Conservation (phyloP, 768 basidiomycete genomes). For the Trametes gibbosa region DNA sequence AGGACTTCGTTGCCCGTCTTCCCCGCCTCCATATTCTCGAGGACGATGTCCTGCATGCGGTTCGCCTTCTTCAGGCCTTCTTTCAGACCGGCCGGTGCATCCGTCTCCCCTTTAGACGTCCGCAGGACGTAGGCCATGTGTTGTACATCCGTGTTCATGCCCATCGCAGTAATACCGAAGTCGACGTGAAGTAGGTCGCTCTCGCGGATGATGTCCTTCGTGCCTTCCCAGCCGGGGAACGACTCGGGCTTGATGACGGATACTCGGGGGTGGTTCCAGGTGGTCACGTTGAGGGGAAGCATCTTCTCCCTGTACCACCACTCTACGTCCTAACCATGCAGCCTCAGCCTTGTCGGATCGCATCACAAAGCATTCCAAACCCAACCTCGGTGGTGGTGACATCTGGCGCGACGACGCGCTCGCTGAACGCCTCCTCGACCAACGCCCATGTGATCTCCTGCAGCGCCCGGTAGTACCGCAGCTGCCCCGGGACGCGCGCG, state of each 20-base stretch:
- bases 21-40: constrained; percentile 43
- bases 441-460: constrained; percentile 53
- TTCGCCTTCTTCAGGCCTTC: constrained; percentile 46
- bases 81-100: constrained; percentile 42
- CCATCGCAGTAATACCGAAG: constrained; percentile 53
- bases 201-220: constrained; percentile 39
- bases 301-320: constrained; percentile 58
- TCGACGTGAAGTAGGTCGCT: constrained; percentile 55
- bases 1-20: constrained; percentile 49
- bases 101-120: constrained; percentile 36
- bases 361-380: neutral
- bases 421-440: constrained; percentile 52
- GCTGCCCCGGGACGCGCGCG: constrained; percentile 39
- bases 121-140: constrained; percentile 55
- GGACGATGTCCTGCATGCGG: constrained; percentile 50
- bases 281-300: constrained; percentile 43
- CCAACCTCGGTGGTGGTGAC: constrained; percentile 44
- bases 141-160: constrained; percentile 55
- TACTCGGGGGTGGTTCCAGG: constrained; percentile 54
- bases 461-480: constrained; percentile 43
- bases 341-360: neutral
- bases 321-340: constrained; percentile 39
- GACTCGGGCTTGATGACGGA: constrained; percentile 41
- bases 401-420: constrained; percentile 39
- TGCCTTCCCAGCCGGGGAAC: constrained; percentile 43